Percentiles rank a stretch among this genome's conserved stretches.
These are phyloP conservation scores for Apiospora phragmitis DNA, from an alignment of 2,329 filamentous ascomycete species.

Conservation along the genomic window DNA sequence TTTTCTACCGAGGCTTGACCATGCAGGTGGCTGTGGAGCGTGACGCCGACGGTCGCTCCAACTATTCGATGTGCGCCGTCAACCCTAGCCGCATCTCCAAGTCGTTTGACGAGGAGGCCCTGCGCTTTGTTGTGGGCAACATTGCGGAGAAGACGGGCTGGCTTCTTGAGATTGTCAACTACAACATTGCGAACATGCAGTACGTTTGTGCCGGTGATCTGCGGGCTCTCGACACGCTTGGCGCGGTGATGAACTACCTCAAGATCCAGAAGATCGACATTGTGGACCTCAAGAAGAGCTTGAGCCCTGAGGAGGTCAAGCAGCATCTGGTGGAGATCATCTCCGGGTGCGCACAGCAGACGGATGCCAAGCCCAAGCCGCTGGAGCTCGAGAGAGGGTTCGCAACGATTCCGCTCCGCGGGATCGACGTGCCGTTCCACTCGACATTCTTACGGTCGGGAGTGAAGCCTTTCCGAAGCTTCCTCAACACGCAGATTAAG, in stretches of 20 bases:
- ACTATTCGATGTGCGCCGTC: conserved; percentile 99
- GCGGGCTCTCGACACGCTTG: conserved; percentile 69
- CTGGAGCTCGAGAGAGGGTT: conserved; percentile 92
- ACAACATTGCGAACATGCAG: conserved; percentile 77
- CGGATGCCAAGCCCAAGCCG: conserved; percentile 83
- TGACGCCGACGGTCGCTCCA: conserved; percentile 87
- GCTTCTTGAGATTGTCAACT: conserved; percentile 99
- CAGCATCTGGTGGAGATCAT: conserved; percentile 89
- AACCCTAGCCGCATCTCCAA: conserved; percentile 98
- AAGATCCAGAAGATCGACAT: conserved; percentile 98
- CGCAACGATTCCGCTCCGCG: conserved; percentile 92
- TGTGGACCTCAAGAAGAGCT: conserved; percentile 82
- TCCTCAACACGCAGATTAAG: conserved; percentile 99
- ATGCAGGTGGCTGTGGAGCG: conserved; percentile 99
- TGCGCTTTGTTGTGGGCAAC: conserved; percentile 96
- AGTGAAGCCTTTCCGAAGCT: conserved; percentile 97
- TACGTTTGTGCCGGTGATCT: conserved; percentile 73
- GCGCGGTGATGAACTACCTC: conserved; percentile 88
- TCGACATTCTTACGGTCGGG: conserved; percentile 96
- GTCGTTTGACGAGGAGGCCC: conserved; percentile 96
- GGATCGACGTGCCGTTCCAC: conserved; percentile 99
- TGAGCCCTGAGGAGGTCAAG: conserved; percentile 89
- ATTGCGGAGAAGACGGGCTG: conserved; percentile 92
- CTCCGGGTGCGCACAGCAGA: conserved; percentile 81
- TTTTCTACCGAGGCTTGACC: conserved; percentile 97